A percentile compares a stretch with the other conserved stretches of the same genome.
phyloP scores from a whole-genome alignment of 2,329 filamentous ascomycete genomes.

The Colletotrichum sp. region DNA sequence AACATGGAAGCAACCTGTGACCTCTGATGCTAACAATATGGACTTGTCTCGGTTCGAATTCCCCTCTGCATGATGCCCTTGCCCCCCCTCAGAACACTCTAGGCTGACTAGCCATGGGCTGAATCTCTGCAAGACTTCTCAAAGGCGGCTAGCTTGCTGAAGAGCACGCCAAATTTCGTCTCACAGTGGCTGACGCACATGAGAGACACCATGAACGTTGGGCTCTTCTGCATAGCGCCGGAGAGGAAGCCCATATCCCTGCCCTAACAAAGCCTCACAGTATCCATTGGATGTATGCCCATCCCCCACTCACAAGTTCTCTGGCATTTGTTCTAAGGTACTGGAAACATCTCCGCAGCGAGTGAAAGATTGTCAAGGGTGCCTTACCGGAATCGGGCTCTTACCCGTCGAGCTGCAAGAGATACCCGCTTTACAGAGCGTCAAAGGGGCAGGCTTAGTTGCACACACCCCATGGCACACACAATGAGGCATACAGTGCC shows the following conservation, averaged over 20 bases:
- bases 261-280: neutral
- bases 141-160: neutral
- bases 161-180: neutral
- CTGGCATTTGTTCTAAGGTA: neutral
- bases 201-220: neutral
- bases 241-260: neutral
- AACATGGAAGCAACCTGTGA: neutral
- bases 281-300: neutral
- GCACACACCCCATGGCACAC: neutral
- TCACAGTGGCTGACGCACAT: neutral
- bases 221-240: neutral
- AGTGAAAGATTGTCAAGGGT: neutral
- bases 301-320: neutral
- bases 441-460: neutral
- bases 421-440: neutral
- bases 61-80: neutral
- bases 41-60: neutral
- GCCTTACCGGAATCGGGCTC: neutral
- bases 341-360: accelerated
- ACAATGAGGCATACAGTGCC: neutral
- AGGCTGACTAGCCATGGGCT: neutral
- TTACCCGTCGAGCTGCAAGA: neutral
- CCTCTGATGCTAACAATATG: neutral
- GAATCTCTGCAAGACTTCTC: neutral
- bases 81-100: neutral